Base-by-base conservation (phyloP, 2,329 filamentous ascomycete species). In the Aspergillus aculeatus region DNA sequence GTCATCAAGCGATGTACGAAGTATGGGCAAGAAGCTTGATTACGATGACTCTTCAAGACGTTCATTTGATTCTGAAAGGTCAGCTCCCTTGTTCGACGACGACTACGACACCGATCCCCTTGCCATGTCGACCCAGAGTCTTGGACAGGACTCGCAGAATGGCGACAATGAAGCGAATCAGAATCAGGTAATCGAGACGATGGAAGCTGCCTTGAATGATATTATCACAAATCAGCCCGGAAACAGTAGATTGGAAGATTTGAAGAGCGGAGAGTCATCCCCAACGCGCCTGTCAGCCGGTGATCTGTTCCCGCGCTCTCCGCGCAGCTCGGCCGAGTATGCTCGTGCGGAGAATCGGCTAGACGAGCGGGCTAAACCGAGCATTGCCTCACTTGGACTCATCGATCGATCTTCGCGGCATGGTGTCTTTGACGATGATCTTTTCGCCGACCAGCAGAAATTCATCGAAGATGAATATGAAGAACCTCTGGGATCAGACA, bases 371-470 rank as follows among this genome's bases (percentile, higher is more conserved):
- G 84, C 86, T 29, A 96, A 90, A 74, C 93, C 92, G 24, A 99
- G 91, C 71, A 86, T 99, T 64, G 89, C 94, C 11, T 97, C 95
- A 0, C 79, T 99, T 3, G 95, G 95, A 0, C 84, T 99, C 5
- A 91, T 99, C 2, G 96, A 92, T 61, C 89, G 89, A 5, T 90
- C 91, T 14, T 92, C 91, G 16, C 88, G 92, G 23, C 92, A 93
- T 60, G 93, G 94, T 1, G 95, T 99, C 2, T 99, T 99, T 73
- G 91, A 96, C 66, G 91, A 98, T 71, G 92, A 98, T 71, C 84
- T 99, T 5, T 98, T 97, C 72, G 89, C 88, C 1, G 94, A 98
- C 64, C 91, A 96, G 69, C 73, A 77, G 68, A 92, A 88, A 68
- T 92, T 92, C 66, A 81, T 93, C 5, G 89, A 93, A 55, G 94